A percentile compares a stretch with the other conserved stretches of the same genome.
These are phyloP conservation scores for Coniochaeta hoffmannii DNA, from an alignment of 2,329 filamentous ascomycete genomes.

Conservation along the genomic window DNA sequence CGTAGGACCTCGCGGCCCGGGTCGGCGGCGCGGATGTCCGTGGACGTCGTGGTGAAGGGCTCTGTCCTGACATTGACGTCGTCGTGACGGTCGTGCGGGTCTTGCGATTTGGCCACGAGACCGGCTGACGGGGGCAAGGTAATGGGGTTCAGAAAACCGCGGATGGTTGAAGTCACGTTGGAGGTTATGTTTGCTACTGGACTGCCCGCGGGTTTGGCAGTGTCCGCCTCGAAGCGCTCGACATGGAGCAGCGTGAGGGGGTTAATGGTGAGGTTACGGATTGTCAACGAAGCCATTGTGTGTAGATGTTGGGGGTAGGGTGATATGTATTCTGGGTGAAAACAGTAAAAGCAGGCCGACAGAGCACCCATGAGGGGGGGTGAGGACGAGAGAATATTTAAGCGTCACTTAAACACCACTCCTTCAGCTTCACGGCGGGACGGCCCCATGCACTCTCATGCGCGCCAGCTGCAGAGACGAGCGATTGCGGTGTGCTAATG, in stretches of 20 bases:
- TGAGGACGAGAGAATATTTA: neutral
- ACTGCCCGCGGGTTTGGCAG: constrained; percentile 33
- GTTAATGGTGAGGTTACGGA: constrained; percentile 75
- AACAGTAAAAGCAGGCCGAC: neutral
- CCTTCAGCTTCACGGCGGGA: neutral
- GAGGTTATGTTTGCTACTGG: constrained; percentile 37
- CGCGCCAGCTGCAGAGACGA: neutral
- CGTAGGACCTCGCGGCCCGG: constrained; percentile 59
- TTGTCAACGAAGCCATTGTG: constrained; percentile 50
- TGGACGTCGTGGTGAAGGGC: constrained; percentile 59
- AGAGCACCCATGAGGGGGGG: neutral
- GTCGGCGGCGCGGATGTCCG: constrained; percentile 54
- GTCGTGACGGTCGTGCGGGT: constrained; percentile 36
- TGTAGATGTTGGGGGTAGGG: neutral
- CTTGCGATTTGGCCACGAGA: constrained; percentile 16
- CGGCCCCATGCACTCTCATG: neutral
- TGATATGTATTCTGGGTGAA: neutral
- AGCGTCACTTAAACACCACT: neutral
- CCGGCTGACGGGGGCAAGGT: constrained; percentile 14
- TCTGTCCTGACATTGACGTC: constrained; percentile 51
- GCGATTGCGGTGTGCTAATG: neutral
- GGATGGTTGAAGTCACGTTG: constrained; percentile 19
- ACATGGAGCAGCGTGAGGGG: constrained; percentile 64
- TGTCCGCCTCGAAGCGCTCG: constrained; percentile 60
- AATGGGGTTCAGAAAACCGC: constrained; percentile 36